Evolutionary conservation across 1,284 basidiomycete species (phyloP).

Genomic region (Heterobasidion occidentale): DNA sequence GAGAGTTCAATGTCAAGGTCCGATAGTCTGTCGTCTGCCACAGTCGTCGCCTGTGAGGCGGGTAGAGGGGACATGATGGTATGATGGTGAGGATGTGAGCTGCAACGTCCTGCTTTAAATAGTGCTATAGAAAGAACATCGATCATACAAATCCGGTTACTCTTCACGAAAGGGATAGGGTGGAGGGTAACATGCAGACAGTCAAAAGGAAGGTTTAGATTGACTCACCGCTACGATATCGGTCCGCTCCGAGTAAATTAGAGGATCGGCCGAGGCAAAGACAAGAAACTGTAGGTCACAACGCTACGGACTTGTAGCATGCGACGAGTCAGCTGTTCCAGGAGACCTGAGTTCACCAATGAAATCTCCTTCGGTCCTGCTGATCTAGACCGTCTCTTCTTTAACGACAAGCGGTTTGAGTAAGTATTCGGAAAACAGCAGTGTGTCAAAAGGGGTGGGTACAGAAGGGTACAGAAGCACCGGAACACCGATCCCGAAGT

Average conservation of each 20-base stretch:
- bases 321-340: too few relatives aligned
- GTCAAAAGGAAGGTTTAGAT: neutral
- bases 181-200: neutral
- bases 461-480: too few relatives aligned
- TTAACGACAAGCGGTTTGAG: neutral
- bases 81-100: too few relatives aligned
- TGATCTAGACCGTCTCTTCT: neutral
- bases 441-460: too few relatives aligned
- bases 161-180: neutral
- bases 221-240: neutral
- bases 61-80: too few relatives aligned
- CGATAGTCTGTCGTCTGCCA: too few relatives aligned
- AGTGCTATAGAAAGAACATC: too few relatives aligned
- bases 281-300: neutral
- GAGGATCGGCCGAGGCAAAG: neutral
- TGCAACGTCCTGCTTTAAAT: neutral
- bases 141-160: neutral
- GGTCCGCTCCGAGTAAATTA: neutral
- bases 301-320: neutral
- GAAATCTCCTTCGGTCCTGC: neutral
- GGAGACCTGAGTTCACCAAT: neutral
- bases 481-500: too few relatives aligned
- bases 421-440: neutral
- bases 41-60: too few relatives aligned
- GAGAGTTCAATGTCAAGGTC: too few relatives aligned